Evolutionary conservation across 257 asterid genomes (phyloP).

Genomic region (Jasminum sambac): DNA sequence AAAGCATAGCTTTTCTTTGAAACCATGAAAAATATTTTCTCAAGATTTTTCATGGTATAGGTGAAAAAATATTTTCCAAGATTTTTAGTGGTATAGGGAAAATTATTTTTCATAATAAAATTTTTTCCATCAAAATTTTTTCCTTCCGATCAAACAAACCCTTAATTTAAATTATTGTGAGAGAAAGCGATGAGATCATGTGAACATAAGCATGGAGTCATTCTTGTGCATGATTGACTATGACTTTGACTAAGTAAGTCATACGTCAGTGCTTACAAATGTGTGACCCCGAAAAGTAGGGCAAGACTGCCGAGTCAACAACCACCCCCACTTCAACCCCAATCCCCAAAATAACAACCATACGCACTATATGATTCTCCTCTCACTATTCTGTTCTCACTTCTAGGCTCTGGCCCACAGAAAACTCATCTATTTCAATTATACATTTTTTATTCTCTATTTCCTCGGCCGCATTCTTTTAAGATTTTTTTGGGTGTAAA

Average conservation of each 20-base stretch:
- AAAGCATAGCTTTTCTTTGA: too few relatives aligned
- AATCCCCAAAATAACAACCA: background rate
- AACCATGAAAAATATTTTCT: too few relatives aligned
- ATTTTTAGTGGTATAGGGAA: too few relatives aligned
- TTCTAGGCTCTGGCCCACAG: background rate
- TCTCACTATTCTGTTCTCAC: too few relatives aligned
- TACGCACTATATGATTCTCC: background rate
- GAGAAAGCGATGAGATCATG: slow-evolving; percentile 20
- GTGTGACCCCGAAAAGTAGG: slow-evolving; percentile 13
- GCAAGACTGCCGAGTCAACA: slow-evolving; percentile 35
- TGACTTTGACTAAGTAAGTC: slow-evolving; percentile 28
- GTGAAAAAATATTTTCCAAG: too few relatives aligned
- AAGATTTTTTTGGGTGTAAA: too few relatives aligned
- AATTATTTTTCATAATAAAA: too few relatives aligned
- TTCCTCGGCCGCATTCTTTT: background rate
- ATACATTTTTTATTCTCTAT: background rate
- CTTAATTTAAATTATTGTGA: too few relatives aligned
- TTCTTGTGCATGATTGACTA: background rate
- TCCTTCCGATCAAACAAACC: too few relatives aligned
- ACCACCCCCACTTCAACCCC: slow-evolving; percentile 29
- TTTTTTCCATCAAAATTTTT: too few relatives aligned
- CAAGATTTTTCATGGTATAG: too few relatives aligned
- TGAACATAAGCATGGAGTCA: slow-evolving; percentile 34
- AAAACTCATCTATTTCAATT: background rate
- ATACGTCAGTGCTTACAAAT: slow-evolving; percentile 36